These are phyloP conservation scores for Obelidium mucronatum DNA, from an alignment of 192 early-diverging fungal species.

Conservation along the genomic window DNA sequence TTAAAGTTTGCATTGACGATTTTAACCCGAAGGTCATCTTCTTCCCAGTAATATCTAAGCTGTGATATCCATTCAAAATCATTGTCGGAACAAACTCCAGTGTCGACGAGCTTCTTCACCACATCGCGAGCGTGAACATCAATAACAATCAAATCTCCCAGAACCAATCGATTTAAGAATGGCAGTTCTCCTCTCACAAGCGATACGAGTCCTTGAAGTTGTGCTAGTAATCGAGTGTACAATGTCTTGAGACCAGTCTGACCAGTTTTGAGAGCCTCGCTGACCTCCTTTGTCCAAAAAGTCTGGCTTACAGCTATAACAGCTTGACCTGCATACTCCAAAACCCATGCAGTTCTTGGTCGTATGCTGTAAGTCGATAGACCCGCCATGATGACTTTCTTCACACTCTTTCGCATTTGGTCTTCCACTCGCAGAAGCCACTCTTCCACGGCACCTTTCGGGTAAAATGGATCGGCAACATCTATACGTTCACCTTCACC, in stretches of 20 bases:
- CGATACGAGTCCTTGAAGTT: slow-evolving; percentile 62
- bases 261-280: slow-evolving; percentile 60
- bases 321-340: slow-evolving; percentile 67
- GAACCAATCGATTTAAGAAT: slow-evolving; percentile 56
- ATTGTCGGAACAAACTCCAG: slow-evolving; percentile 56
- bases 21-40: slow-evolving; percentile 65
- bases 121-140: slow-evolving; percentile 69
- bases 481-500: slow-evolving; percentile 65
- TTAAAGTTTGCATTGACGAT: slow-evolving; percentile 71
- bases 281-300: slow-evolving; percentile 67
- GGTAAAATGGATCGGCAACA: slow-evolving; percentile 63
- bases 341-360: slow-evolving; percentile 58
- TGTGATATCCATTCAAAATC: slow-evolving; percentile 74
- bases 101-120: slow-evolving; percentile 63
- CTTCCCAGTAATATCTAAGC: slow-evolving; percentile 69
- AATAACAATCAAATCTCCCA: slow-evolving; percentile 69
- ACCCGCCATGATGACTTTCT: slow-evolving; percentile 64
- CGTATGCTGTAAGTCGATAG: slow-evolving; percentile 49
- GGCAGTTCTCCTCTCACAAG: slow-evolving; percentile 65
- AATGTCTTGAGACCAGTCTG: slow-evolving; percentile 48
- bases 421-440: slow-evolving; percentile 65
- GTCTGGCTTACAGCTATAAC: slow-evolving; percentile 62
- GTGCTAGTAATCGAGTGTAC: slow-evolving; percentile 47
- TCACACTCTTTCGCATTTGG: slow-evolving; percentile 63
- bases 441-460: slow-evolving; percentile 66